Percentiles rank a stretch among this genome's conserved stretches.
Conservation (phyloP, 495 filamentous ascomycete species). For the Penicillium parvum region DNA sequence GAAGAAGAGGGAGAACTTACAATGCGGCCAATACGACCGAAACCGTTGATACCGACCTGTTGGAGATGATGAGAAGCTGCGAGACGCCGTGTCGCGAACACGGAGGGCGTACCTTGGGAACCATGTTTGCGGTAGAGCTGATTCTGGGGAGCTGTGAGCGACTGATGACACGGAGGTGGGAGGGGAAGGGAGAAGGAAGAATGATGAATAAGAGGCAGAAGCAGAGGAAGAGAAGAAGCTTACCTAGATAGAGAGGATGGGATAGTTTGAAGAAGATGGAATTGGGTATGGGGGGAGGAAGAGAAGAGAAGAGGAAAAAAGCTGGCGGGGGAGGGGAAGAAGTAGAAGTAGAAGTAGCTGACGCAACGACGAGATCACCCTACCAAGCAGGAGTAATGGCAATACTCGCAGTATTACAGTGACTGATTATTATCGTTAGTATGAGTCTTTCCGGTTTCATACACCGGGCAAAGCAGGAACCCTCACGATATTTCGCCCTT, state of each 20-base stretch:
- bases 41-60: conserved; percentile 97
- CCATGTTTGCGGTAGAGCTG: conserved; percentile 35
- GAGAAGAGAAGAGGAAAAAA: conserved; percentile 20
- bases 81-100: neutral
- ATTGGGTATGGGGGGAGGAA: conserved; percentile 24
- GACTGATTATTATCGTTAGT: too few relatives aligned
- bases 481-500: conserved; percentile 36
- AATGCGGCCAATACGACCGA: conserved; percentile 98
- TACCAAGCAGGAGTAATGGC: conserved; percentile 6
- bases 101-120: conserved; percentile 33
- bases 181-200: conserved; percentile 3
- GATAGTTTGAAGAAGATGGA: conserved; percentile 7
- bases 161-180: neutral
- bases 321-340: conserved; percentile 23
- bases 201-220: conserved; percentile 16
- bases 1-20: conserved; percentile 43
- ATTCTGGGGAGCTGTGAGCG: conserved; percentile 11
- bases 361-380: conserved; percentile 44
- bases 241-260: conserved; percentile 28
- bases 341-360: conserved; percentile 34
- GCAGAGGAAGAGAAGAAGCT: conserved; percentile 14
- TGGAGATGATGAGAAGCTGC: neutral
- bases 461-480: conserved; percentile 51
- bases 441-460: conserved; percentile 52
- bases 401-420: too few relatives aligned